phyloP scores from a whole-genome alignment of 495 filamentous ascomycete species.

The Neurospora sublineolata region DNA sequence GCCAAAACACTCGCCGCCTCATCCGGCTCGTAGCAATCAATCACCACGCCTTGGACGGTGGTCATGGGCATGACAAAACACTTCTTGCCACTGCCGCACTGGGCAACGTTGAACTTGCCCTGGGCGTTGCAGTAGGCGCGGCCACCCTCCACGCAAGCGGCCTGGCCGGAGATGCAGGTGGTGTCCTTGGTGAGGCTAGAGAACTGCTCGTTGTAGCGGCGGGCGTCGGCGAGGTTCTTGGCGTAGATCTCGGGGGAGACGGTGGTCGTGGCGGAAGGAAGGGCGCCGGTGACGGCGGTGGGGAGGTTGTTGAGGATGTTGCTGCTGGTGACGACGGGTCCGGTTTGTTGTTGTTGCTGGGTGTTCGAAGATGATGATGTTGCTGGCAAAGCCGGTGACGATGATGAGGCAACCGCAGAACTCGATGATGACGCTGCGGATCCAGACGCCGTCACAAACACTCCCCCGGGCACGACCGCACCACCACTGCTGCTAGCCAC shows the following conservation, averaged over 20 bases:
- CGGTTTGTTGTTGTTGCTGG: not conserved
- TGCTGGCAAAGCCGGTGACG: not conserved
- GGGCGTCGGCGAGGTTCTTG: slow-evolving; percentile 26
- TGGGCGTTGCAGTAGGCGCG: slow-evolving; percentile 20
- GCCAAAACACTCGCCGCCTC: slow-evolving; percentile 20
- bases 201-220: slow-evolving; percentile 26
- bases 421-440: not conserved
- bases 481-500: not conserved
- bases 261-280: slow-evolving; percentile 21
- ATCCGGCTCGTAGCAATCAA: slow-evolving; percentile 24
- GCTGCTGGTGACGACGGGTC: slow-evolving; percentile 16
- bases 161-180: slow-evolving; percentile 25
- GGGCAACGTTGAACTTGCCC: slow-evolving; percentile 20
- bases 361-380: not conserved
- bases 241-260: slow-evolving; percentile 24
- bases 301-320: slow-evolving; percentile 21
- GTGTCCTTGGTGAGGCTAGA: slow-evolving; percentile 25
- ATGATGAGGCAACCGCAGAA: not conserved
- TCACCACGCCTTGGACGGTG: slow-evolving; percentile 21
- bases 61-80: slow-evolving; percentile 35
- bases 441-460: not conserved
- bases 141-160: slow-evolving; percentile 30
- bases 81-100: slow-evolving; percentile 16
- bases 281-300: slow-evolving; percentile 21
- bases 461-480: not conserved